Percentiles rank a stretch among this genome's conserved stretches.
phyloP scores from a whole-genome alignment of 2,329 filamentous ascomycete genomes.

The Penicillium sp. region DNA sequence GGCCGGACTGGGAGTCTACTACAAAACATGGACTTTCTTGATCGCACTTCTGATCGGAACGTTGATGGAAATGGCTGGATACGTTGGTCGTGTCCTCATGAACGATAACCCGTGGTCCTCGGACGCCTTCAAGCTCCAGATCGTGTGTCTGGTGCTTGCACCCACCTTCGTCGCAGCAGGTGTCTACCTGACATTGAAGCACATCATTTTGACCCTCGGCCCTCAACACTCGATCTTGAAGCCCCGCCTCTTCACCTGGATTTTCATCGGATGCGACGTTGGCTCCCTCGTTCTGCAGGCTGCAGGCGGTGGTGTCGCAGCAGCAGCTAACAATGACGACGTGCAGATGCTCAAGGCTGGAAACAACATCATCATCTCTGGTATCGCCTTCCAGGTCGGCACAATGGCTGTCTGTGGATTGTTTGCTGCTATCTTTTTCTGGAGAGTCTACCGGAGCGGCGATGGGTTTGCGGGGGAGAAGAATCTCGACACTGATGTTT shows the following conservation, averaged over 20 bases:
- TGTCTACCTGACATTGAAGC: conserved; percentile 56
- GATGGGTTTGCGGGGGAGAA: conserved; percentile 28
- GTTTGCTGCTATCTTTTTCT: conserved; percentile 46
- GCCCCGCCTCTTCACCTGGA: conserved; percentile 53
- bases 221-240: conserved; percentile 47
- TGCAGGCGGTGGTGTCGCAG: conserved; percentile 56
- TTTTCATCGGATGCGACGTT: conserved; percentile 59
- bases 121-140: conserved; percentile 52
- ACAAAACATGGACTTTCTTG: conserved; percentile 56
- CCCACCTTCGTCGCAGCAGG: conserved; percentile 55
- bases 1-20: conserved; percentile 48
- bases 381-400: conserved; percentile 56
- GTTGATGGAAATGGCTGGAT: conserved; percentile 53
- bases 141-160: conserved; percentile 55
- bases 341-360: conserved; percentile 45
- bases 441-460: conserved; percentile 31
- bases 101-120: conserved; percentile 51
- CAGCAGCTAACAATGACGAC: conserved; percentile 44
- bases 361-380: conserved; percentile 56
- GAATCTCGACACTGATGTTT: conserved; percentile 22
- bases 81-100: conserved; percentile 54
- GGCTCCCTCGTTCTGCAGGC: conserved; percentile 58
- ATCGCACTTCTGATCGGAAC: conserved; percentile 49
- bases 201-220: conserved; percentile 56
- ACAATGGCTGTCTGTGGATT: conserved; percentile 44